phyloP scores from a whole-genome alignment of 306 rosid genomes.

The Cucurbita moschata region DNA sequence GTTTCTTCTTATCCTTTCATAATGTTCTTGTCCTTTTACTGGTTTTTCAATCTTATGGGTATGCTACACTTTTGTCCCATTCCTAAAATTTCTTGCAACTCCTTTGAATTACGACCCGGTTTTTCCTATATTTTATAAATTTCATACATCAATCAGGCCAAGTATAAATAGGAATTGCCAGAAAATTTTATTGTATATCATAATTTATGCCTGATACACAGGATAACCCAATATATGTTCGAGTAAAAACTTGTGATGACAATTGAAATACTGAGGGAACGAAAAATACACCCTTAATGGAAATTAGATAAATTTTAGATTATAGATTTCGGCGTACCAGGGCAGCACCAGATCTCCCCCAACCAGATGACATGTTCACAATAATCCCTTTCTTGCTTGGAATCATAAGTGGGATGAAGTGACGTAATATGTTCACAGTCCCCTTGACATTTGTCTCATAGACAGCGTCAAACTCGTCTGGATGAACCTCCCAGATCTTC shows the following conservation, averaged over 20 bases:
- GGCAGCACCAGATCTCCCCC: slow-evolving; percentile 96
- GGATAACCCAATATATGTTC: neutral
- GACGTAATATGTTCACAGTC: slow-evolving; percentile 55
- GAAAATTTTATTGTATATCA: neutral
- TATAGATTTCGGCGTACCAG: slow-evolving; percentile 19
- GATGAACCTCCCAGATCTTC: slow-evolving; percentile 80
- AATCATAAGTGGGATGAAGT: slow-evolving; percentile 67
- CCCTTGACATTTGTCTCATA: slow-evolving; percentile 77
- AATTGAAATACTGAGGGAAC: neutral
- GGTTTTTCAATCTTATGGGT: neutral
- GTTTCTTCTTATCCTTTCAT: neutral
- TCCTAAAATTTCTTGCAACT: neutral
- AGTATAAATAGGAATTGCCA: neutral
- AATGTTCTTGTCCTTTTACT: neutral
- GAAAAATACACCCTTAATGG: neutral
- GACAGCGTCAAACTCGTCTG: slow-evolving; percentile 55
- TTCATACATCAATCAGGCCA: neutral
- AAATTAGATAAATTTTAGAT: neutral
- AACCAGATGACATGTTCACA: slow-evolving; percentile 87
- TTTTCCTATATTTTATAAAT: neutral
- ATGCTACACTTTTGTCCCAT: neutral
- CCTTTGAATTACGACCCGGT: neutral
- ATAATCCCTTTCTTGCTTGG: slow-evolving; percentile 35
- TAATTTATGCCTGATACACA: neutral
- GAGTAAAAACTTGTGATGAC: neutral